phyloP scores from a whole-genome alignment of 78 protist species.

The Pigoraptor vietnamica region DNA sequence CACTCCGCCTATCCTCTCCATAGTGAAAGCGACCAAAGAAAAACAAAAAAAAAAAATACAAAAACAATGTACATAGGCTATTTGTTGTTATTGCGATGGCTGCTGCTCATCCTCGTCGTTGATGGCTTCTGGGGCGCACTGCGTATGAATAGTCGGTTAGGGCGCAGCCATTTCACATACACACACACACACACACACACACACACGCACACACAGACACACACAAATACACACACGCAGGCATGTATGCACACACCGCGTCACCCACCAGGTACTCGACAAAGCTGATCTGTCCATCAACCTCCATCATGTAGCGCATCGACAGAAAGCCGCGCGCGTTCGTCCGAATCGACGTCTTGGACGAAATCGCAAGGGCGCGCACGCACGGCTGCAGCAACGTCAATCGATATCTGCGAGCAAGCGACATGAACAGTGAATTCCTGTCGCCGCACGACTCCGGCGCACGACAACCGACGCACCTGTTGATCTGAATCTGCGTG shows the following conservation, averaged over 20 bases:
- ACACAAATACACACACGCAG: not conserved
- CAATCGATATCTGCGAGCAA: not conserved
- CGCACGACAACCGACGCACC: not conserved
- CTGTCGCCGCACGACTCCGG: not conserved
- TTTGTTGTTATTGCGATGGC: not conserved
- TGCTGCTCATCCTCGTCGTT: not conserved
- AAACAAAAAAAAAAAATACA: too few relatives aligned
- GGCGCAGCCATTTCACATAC: not conserved
- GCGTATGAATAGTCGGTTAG: not conserved
- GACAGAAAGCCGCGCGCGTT: conserved; percentile 17
- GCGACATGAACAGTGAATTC: not conserved
- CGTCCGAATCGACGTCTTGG: conserved; percentile 2
- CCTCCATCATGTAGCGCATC: conserved; percentile 11
- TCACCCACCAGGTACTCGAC: conserved; percentile 18
- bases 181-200: not conserved
- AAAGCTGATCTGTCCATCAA: conserved; percentile 10
- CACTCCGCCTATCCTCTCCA: not conserved
- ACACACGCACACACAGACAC: too few relatives aligned
- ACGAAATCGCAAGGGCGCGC: not conserved
- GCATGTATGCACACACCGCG: not conserved
- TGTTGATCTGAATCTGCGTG: not conserved
- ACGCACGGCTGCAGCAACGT: not conserved
- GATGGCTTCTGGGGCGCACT: not conserved
- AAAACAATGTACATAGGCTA: too few relatives aligned
- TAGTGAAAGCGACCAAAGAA: too few relatives aligned